phyloP scores from a whole-genome alignment of 129 eudicot species.

The Chrysanthemum seticuspe region DNA sequence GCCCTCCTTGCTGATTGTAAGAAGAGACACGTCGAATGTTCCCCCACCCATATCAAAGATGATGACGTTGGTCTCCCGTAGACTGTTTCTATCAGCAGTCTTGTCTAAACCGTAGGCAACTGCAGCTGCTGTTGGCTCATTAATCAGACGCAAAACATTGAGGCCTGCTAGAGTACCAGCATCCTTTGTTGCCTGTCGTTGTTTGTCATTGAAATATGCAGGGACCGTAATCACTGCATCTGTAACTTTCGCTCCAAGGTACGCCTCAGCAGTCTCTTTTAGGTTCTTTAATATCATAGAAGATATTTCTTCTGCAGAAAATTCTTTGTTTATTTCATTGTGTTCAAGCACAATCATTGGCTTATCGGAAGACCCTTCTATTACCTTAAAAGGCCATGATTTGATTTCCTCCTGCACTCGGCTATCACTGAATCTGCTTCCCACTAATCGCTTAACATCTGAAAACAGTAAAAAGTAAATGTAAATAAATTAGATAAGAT shows the following conservation, averaged over 20 bases:
- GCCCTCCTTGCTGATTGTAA: neutral
- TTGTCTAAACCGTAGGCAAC: neutral
- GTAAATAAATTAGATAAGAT: too few relatives aligned
- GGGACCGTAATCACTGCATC: neutral
- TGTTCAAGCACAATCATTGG: too few relatives aligned
- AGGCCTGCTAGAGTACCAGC: neutral
- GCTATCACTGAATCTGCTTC: too few relatives aligned
- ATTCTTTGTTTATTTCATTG: too few relatives aligned
- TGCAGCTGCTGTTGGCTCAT: conserved; percentile 1
- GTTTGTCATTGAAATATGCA: neutral
- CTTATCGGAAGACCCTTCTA: too few relatives aligned
- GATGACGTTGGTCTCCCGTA: neutral
- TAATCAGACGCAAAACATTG: neutral
- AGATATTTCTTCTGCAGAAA: too few relatives aligned
- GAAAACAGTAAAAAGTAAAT: too few relatives aligned
- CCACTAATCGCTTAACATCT: too few relatives aligned
- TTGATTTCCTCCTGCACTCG: too few relatives aligned
- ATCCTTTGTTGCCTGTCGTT: neutral
- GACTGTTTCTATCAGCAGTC: neutral
- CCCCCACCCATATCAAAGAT: neutral
- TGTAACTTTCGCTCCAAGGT: neutral
- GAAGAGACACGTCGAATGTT: conserved; percentile 1
- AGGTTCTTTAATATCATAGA: neutral
- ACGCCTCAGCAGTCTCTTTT: neutral
- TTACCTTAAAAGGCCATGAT: too few relatives aligned